Base-by-base conservation (phyloP, 2,329 filamentous ascomycete genomes). In the Arachnomyces sp. region DNA sequence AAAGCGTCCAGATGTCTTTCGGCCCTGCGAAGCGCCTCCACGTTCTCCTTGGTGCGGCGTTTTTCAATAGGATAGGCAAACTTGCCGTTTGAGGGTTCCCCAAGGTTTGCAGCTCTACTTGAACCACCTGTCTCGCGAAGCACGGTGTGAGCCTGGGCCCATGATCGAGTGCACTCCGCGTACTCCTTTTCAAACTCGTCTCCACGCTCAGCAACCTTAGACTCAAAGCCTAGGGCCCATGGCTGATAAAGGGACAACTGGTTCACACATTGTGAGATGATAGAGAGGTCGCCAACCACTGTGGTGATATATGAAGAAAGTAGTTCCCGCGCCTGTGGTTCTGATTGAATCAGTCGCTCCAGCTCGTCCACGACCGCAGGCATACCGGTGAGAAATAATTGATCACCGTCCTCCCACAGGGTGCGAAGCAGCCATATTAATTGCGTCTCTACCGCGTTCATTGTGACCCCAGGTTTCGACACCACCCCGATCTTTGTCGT, bases 51-150 rank as follows among this genome's bases (percentile, higher is more conserved):
- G 2, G 59, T 75, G 2, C 64, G 63, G 7, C 61, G 66, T 46
- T 71, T 74, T 2, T 68, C 60, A 4, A 61, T 61, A 37, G 68
- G 74, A 61, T 66, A 77, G 31, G 44, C 43, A 55, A 77, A 74
- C 39, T 54, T 66, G 1, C 56, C 56, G 3, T 56, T 55, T 0
- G 58, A 54, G 0, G 64, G 65, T 6, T 63, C 50, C 12, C 52
- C 61, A 1, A 64, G 40, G 3, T 44, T 44, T 2, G 43, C 48
- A 2, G 52, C 8, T 14, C 25, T 35, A 12, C 3, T 25, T 25
- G 20, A 25, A 9, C 5, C 9, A 9, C 20, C 4, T 14, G 14
- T 15, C 7, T 35, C 31, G 28, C 20, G 13, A 13, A 20, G 8
- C 4, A 3, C 13, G 28, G 33, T 14, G 20, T 5, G 20, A 5